These are phyloP conservation scores for Cryomyces minteri DNA, from an alignment of 495 filamentous ascomycete species.

Conservation along the genomic window DNA sequence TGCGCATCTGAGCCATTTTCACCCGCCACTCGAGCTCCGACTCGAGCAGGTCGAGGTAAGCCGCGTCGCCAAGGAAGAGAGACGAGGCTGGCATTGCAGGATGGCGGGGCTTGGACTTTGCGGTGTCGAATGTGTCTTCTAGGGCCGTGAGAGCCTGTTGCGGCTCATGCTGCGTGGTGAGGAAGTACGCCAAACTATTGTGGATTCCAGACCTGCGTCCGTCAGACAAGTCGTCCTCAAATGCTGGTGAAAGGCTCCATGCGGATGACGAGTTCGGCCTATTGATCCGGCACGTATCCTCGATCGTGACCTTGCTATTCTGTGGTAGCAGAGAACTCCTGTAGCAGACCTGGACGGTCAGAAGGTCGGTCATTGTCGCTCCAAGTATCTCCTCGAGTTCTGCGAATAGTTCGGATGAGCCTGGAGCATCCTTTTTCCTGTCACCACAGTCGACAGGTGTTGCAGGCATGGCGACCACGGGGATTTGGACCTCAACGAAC, in stretches of 20 bases:
- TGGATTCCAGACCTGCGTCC: background rate
- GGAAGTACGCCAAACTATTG: background rate
- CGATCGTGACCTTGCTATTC: constrained; percentile 5
- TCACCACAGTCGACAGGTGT: no score
- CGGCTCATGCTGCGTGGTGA: background rate
- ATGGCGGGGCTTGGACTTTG: no score
- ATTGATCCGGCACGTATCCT: constrained; percentile 2
- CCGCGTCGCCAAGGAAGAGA: no score
- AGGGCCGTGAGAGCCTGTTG: background rate
- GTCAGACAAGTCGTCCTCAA: background rate
- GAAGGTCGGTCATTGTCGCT: constrained; percentile 6
- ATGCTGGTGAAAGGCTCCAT: constrained; percentile 1
- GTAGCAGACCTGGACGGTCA: constrained; percentile 11
- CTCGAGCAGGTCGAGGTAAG: no score
- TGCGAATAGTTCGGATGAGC: background rate
- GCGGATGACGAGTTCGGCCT: constrained; percentile 4
- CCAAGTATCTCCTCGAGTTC: constrained; percentile 13
- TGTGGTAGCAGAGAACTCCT: constrained; percentile 4
- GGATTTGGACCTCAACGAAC: background rate
- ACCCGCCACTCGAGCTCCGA: no score
- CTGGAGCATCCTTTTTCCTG: no score
- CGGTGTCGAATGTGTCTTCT: no score
- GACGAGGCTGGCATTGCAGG: no score
- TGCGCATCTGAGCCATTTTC: no score
- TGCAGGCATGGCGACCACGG: no score